phyloP scores from a whole-genome alignment of 2,329 filamentous ascomycete species.

The Coniochaeta sp. region DNA sequence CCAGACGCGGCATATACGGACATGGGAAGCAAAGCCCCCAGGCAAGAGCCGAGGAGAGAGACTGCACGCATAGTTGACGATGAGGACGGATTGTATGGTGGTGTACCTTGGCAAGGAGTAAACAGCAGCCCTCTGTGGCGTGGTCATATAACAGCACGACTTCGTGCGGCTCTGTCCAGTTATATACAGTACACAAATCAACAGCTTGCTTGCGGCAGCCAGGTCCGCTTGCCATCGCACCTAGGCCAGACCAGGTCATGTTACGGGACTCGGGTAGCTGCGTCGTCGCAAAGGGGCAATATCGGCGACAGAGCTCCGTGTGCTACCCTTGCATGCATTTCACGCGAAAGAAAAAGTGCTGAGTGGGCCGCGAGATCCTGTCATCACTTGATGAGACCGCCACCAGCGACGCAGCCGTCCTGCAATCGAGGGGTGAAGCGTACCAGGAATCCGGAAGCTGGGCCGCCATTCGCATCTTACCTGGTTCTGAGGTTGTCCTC shows the following conservation, averaged over 20 bases:
- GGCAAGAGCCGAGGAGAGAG: conserved; percentile 10
- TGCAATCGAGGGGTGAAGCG: background rate
- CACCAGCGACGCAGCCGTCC: background rate
- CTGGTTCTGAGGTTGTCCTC: too few species aligned
- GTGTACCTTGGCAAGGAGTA: background rate
- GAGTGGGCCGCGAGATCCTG: background rate
- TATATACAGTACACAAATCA: background rate
- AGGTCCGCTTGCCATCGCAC: background rate
- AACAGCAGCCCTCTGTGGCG: too few species aligned
- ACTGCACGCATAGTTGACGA: conserved; percentile 13
- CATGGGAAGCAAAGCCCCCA: conserved; percentile 12
- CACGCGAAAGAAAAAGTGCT: background rate
- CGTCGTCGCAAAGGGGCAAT: conserved; percentile 3
- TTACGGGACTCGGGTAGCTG: background rate
- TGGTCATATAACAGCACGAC: too few species aligned
- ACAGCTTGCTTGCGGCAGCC: background rate
- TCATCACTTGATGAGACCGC: background rate
- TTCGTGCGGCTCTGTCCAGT: background rate
- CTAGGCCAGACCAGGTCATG: background rate
- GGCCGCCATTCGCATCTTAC: background rate
- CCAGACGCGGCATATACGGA: conserved; percentile 13
- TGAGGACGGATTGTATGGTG: background rate
- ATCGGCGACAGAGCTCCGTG: conserved; percentile 4
- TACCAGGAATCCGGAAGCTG: conserved; percentile 4
- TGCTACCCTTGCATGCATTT: background rate